These are phyloP conservation scores for Penicillium simplicissimum DNA, from an alignment of 495 filamentous ascomycete genomes.

Conservation along the genomic window DNA sequence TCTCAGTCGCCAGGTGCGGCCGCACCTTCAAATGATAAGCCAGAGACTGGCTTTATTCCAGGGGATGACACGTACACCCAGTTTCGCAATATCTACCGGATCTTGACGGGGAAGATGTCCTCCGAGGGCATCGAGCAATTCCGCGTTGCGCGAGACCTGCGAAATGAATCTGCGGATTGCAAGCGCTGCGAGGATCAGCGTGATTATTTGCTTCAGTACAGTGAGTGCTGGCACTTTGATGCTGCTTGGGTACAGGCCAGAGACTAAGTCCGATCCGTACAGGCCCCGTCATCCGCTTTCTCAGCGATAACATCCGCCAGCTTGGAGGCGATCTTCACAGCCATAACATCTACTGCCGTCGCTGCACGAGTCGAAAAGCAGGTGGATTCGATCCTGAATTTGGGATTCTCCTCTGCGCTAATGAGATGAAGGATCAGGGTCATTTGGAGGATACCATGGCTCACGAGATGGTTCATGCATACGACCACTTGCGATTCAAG, in stretches of 20 bases:
- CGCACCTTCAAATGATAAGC: constrained; percentile 24
- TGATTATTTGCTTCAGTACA: constrained; percentile 77
- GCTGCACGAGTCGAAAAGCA: constrained; percentile 65
- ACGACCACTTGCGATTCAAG: constrained; percentile 89
- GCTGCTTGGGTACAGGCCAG: neutral
- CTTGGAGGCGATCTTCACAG: constrained; percentile 73
- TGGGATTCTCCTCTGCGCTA: constrained; percentile 89
- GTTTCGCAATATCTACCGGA: constrained; percentile 80
- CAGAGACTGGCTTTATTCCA: constrained; percentile 42
- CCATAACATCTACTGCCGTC: constrained; percentile 76
- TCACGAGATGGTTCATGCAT: constrained; percentile 98
- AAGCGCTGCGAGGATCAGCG: constrained; percentile 73
- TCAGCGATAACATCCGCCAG: constrained; percentile 72
- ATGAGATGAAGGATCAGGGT: constrained; percentile 69
- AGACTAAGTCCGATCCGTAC: constrained; percentile 14
- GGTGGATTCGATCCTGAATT: constrained; percentile 83
- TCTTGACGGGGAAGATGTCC: constrained; percentile 70
- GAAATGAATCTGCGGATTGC: constrained; percentile 71
- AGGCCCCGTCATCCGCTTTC: constrained; percentile 81
- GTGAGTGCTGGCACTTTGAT: constrained; percentile 31
- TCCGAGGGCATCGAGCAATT: constrained; percentile 67
- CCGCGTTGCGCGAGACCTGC: constrained; percentile 64
- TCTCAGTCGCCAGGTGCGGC: constrained; percentile 28
- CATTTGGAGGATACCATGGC: constrained; percentile 92
- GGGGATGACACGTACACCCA: constrained; percentile 65